Evolutionary conservation across 2,329 filamentous ascomycete species (phyloP), one percentile per base, ranked within the genome.

Genomic region (Botryotinia calthae): DNA sequence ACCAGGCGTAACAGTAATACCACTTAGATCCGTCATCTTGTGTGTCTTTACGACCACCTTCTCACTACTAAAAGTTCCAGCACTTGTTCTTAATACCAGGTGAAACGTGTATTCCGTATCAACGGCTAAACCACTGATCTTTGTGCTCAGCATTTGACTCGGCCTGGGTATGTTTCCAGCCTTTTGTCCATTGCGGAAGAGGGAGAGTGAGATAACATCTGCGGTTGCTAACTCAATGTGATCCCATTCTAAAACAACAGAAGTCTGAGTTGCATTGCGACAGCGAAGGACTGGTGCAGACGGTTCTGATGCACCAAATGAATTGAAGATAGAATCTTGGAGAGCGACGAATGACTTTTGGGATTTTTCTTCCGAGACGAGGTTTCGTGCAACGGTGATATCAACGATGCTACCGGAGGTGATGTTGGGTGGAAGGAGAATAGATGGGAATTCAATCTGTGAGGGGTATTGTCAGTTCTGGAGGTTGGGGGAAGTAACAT

Each of bases 391-490:
- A 77, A 99, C 96, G 75, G 94, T 94, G 83, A 99, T 98, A 83
- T 99, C 96, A 82, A 99, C 96, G 80, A 99, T 98, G 82, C 93
- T 97, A 78, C 96, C 96, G 25, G 94, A 97, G 75, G 93, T 91
- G 83, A 99, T 99, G 82, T 97, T 95, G 75, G 93, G 93, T 2
- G 96, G 96, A 25, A 99, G 91, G 67, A 99, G 92, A 77, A 99
- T 97, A 64, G 96, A 98, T 51, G 96, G 96, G 81, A 99, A 99
- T 82, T 99, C 96, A 82, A 99, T 98, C 95, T 98, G 82, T n/a
- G 70, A 34, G 46, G 66, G 22, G 51, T 54, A 74, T 77, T 81
- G 78, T 71, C 63, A 68, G 46, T 58, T 56, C 72, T 69, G 61
- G 42, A 66, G 66, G 37, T 48, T 44, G 63, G 61, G n/a, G 22